Percentiles rank a stretch among this genome's conserved stretches.
These are phyloP conservation scores for Arxiozyma telluris DNA, from an alignment of 1,139 yeast genomes.

Conservation along the genomic window DNA sequence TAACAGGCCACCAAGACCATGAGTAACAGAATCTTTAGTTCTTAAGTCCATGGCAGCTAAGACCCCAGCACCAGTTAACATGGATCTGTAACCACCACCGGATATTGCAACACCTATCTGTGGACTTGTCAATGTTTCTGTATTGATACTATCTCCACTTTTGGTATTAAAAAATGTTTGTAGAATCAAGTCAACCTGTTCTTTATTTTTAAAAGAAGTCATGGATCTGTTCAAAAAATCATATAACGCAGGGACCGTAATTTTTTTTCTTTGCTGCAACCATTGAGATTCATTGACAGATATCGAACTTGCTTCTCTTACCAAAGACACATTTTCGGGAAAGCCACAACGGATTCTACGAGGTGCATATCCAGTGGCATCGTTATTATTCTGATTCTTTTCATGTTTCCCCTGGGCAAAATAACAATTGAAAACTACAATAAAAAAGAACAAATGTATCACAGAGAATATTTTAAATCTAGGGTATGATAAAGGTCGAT, in stretches of 20 bases:
- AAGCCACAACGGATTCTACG: slow-evolving; percentile 4
- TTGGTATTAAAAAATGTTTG: neutral
- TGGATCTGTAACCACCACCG: slow-evolving; percentile 91
- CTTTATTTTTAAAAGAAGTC: slow-evolving; percentile 46
- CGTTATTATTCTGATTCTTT: neutral
- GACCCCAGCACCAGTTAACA: slow-evolving; percentile 83
- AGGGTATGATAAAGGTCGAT: neutral
- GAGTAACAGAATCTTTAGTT: slow-evolving; percentile 46
- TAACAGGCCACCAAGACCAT: slow-evolving; percentile 70
- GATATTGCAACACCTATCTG: slow-evolving; percentile 66
- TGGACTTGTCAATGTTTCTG: slow-evolving; percentile 28
- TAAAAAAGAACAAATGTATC: neutral
- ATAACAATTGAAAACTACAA: neutral
- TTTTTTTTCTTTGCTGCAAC: slow-evolving; percentile 39
- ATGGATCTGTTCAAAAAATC: slow-evolving; percentile 51
- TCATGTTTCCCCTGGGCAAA: neutral
- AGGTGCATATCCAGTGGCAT: slow-evolving; percentile 7
- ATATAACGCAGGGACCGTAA: slow-evolving; percentile 45
- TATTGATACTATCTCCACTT: neutral
- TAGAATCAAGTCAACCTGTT: neutral
- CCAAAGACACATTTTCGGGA: neutral
- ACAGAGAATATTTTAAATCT: neutral
- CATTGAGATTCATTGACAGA: slow-evolving; percentile 19
- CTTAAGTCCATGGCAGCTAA: slow-evolving; percentile 75
- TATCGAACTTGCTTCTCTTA: slow-evolving; percentile 8